Base-by-base conservation (phyloP, 768 basidiomycete species). In the Rhodotorula diobovata region DNA sequence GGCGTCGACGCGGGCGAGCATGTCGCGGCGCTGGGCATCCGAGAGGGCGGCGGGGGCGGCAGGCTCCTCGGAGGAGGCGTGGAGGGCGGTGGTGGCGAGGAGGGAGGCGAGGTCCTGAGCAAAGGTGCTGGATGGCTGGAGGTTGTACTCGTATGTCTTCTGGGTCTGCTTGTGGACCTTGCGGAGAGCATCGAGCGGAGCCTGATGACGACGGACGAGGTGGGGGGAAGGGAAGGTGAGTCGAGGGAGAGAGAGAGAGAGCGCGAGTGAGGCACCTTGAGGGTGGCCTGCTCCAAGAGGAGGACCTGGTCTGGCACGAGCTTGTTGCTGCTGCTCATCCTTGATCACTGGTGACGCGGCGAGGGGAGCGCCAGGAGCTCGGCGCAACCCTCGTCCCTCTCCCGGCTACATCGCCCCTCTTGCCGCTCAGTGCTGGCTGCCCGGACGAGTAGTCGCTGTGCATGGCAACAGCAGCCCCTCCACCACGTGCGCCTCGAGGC, bases 131-230 rank as follows among this genome's bases (percentile, higher is more conserved):
- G 89, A 82, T 37, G 85, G 82, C 25, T 84, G 84, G 53, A 90
- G 80, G 77, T 93, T 91, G 67, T 89, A 87, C 80, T 94, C 92
- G 65, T 92, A 87, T 71, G 87, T 84, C 81, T 87, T 87, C 79
- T 92, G 90, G 1, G 88, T 87, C 28, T 87, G 85, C 45, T 91
- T 87, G 78, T 94, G 93, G n/a, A 88, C 84, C 81, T 89, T 90
- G 76, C 90, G 87, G 77, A 91, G 90, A 76, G 89, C 89, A 82
- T 94, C 92, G 80, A 89, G 90, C 20, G 92, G 92, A 21, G 92
- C 90, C 92, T 94, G 74, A 8, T n/a, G n/a, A 9, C 28, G 7
- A 25, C 5, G 23, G 25, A 45, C 30, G n/a, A n/a, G n/a, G n/a
- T n/a, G n/a, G 41, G 41, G 41, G 14, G 25, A 58, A 60, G 57